Percentiles rank a stretch among this genome's conserved stretches.
Evolutionary conservation across 768 basidiomycete species (phyloP).

Genomic region (Mycena sanguinolenta): DNA sequence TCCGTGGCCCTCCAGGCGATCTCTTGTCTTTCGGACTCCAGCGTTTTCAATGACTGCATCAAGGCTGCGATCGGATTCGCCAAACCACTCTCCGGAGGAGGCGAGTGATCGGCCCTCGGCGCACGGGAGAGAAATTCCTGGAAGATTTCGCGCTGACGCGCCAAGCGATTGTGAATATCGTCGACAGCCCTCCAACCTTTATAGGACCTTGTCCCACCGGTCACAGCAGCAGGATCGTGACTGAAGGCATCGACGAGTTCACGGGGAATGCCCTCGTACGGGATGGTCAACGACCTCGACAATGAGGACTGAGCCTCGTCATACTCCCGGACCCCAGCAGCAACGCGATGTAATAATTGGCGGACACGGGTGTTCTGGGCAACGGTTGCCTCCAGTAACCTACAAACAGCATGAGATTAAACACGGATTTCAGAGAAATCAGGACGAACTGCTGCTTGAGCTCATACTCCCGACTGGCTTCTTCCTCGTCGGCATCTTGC

Average conservation of each 20-base stretch:
- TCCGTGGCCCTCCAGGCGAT: constrained; percentile 62
- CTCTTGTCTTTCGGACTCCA: constrained; percentile 61
- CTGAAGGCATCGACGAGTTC: constrained; percentile 81
- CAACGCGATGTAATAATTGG: constrained; percentile 76
- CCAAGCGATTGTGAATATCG: constrained; percentile 75
- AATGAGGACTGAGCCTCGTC: constrained; percentile 70
- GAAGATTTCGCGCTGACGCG: constrained; percentile 71
- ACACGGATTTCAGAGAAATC: constrained; percentile 11
- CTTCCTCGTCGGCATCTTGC: constrained; percentile 61
- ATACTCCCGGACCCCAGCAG: constrained; percentile 73
- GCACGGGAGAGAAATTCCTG: constrained; percentile 57
- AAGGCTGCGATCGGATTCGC: constrained; percentile 68
- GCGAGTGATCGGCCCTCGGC: constrained; percentile 32
- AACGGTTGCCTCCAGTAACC: constrained; percentile 70
- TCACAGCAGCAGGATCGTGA: constrained; percentile 85
- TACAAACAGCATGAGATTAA: constrained; percentile 43
- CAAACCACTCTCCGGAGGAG: constrained; percentile 57
- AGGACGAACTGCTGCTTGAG: constrained; percentile 64
- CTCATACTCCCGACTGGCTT: constrained; percentile 69
- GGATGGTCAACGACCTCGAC: constrained; percentile 60
- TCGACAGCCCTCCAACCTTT: constrained; percentile 82
- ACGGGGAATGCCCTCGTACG: constrained; percentile 65
- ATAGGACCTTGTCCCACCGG: constrained; percentile 70
- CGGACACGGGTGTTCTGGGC: constrained; percentile 77
- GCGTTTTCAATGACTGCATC: constrained; percentile 59